Evolutionary conservation across 352 stramenopile genomes (phyloP).

Genomic region (Achlya hypogyna): DNA sequence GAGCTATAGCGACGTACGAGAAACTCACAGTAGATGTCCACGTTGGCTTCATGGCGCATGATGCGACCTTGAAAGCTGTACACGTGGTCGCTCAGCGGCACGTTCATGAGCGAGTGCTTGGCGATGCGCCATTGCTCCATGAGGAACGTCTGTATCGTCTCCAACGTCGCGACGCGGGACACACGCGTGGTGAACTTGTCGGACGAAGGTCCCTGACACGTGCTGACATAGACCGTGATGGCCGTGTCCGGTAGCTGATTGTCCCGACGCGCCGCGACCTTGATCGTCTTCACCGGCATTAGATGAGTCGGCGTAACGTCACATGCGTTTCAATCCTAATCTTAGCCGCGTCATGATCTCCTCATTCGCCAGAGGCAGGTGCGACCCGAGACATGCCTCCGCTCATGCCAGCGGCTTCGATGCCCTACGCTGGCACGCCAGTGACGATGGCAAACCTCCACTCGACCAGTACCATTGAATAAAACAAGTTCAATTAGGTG

Average conservation of each 20-base stretch:
- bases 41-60: constrained; percentile 43
- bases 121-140: constrained; percentile 51
- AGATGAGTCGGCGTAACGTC: too few species aligned
- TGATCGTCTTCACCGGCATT: background rate
- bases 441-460: too few species aligned
- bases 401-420: too few species aligned
- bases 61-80: constrained; percentile 67
- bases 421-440: too few species aligned
- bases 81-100: constrained; percentile 45
- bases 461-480: too few species aligned
- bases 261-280: background rate
- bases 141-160: constrained; percentile 46
- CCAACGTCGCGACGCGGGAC: constrained; percentile 29
- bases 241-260: too few species aligned
- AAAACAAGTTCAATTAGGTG: too few species aligned
- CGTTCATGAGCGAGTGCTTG: constrained; percentile 37
- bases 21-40: constrained; percentile 55
- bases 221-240: constrained; percentile 1
- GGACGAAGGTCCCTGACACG: background rate
- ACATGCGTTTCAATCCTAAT: too few species aligned
- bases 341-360: too few species aligned
- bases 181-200: constrained; percentile 53
- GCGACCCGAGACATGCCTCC: too few species aligned
- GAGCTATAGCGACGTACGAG: background rate
- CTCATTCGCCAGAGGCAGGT: too few species aligned